Evolutionary conservation across 176 grass and related monocot genomes (phyloP), one percentile per base, ranked within the genome.

Genomic region (Themeda triandra): DNA sequence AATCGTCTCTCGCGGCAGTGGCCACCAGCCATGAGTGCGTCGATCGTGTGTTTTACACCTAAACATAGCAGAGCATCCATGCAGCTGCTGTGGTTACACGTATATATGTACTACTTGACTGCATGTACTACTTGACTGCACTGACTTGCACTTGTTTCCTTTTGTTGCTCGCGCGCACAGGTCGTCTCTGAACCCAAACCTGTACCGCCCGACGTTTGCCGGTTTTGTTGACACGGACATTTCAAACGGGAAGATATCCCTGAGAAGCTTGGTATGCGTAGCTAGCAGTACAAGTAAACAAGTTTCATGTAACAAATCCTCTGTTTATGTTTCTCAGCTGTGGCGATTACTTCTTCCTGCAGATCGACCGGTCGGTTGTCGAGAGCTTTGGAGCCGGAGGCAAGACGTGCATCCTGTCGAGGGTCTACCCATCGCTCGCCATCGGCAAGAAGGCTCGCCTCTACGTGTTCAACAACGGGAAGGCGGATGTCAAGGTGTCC

Each of bases 311-410:
- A 33, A 4, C 5, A 48, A 33, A 33, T 65, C 28, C 11, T 5
- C 13, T 17, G 5, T 63, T 15, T 14, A 30, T 29, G 32, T 32
- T 53, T 53, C 17, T 19, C 51, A 23, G 53, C 53, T 58, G 17
- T n/a, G 53, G 0, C 53, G 8, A 10, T n/a, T 58, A 10, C 8
- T 3, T 56, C 4, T 33, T 33, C 4, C 6, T 31, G 31, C 79
- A 97, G 95, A 94, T 97, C 5, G 95, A 97, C 56, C 51, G 89
- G 28, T 97, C 95, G 1, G 95, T 97, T 1, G 83, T 97, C 0
- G 95, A 97, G 88, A 97, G 95, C 85, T 97, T 94, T 2, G 95
- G 95, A 1, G 92, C 73, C 10, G 82, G 82, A 1, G 95, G 92
- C 51, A 92, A 83, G 80, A 91, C 86, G 0, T 94, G 92, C 79